These are phyloP conservation scores for Peronospora destructor DNA, from an alignment of 352 stramenopile species.

Conservation along the genomic window DNA sequence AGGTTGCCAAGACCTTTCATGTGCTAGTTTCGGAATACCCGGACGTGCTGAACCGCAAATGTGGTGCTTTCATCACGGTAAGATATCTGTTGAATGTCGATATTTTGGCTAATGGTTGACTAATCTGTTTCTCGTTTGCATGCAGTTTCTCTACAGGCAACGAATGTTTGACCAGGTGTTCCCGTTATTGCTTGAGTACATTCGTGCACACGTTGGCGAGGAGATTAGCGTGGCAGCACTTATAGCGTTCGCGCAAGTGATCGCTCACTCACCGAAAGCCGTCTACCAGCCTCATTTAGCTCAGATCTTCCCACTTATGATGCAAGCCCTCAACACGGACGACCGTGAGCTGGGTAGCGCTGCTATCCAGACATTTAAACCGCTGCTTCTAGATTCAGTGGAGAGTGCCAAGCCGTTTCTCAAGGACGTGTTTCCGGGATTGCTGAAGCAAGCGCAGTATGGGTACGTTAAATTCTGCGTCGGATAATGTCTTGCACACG, in stretches of 20 bases:
- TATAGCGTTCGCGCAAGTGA: constrained; percentile 70
- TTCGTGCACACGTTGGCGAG: constrained; percentile 33
- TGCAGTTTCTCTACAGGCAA: constrained; percentile 74
- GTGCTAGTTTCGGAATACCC: constrained; percentile 70
- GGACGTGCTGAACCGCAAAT: constrained; percentile 82
- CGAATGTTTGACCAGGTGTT: constrained; percentile 77
- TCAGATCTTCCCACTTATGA: constrained; percentile 80
- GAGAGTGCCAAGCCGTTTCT: constrained; percentile 79
- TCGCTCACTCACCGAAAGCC: constrained; percentile 74
- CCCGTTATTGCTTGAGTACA: constrained; percentile 59
- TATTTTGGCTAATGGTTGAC: neutral
- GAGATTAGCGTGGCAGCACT: constrained; percentile 55
- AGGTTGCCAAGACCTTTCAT: constrained; percentile 77
- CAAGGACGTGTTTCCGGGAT: constrained; percentile 75
- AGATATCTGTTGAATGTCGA: constrained; percentile 1
- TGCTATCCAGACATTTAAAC: constrained; percentile 73
- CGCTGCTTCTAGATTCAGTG: constrained; percentile 66
- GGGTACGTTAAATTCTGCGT: constrained; percentile 35
- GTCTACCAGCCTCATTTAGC: constrained; percentile 66
- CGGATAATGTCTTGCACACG: neutral
- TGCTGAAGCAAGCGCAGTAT: constrained; percentile 77
- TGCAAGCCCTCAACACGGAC: constrained; percentile 75
- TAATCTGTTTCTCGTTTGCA: neutral
- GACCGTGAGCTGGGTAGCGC: constrained; percentile 62
- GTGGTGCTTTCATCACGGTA: constrained; percentile 75